Evolutionary conservation across 1,284 basidiomycete species (phyloP).

Genomic region (Anthracocystis walkeri): DNA sequence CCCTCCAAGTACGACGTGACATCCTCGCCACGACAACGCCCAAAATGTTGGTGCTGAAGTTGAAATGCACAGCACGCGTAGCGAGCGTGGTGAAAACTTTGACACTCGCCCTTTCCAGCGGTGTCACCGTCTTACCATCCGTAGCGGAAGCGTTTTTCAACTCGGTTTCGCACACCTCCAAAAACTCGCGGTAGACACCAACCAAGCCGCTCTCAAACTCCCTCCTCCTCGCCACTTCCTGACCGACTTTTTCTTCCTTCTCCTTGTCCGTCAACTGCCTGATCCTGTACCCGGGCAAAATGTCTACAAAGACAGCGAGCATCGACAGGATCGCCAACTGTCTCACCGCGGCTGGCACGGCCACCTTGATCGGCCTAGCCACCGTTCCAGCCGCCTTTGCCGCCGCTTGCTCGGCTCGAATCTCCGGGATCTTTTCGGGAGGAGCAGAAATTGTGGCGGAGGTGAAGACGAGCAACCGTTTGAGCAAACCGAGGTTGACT

Average conservation of each 20-base stretch:
- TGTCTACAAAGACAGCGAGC: conserved; percentile 93
- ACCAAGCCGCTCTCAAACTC: conserved; percentile 98
- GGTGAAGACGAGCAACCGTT: conserved; percentile 58
- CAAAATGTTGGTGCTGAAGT: conserved; percentile 94
- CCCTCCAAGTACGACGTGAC: conserved; percentile 73
- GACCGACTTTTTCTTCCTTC: conserved; percentile 91
- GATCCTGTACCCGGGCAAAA: conserved; percentile 84
- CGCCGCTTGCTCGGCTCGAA: conserved; percentile 58
- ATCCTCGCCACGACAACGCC: conserved; percentile 84
- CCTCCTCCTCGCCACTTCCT: conserved; percentile 87
- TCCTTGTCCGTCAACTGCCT: conserved; percentile 89
- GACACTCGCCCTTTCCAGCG: conserved; percentile 72
- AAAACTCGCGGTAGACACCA: conserved; percentile 85
- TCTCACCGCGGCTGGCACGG: conserved; percentile 84
- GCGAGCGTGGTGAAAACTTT: conserved; percentile 89
- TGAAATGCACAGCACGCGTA: conserved; percentile 90
- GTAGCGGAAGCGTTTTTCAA: conserved; percentile 73
- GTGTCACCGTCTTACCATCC: neutral
- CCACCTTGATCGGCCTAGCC: conserved; percentile 33
- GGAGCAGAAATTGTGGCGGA: conserved; percentile 31
- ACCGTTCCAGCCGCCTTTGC: conserved; percentile 70
- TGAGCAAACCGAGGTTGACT: conserved; percentile 61
- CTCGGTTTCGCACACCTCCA: conserved; percentile 87
- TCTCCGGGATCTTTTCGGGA: conserved; percentile 43
- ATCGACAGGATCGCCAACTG: conserved; percentile 90